These are phyloP conservation scores for Yarrowia alimentaria DNA, from an alignment of 805 yeast genomes.

Conservation along the genomic window DNA sequence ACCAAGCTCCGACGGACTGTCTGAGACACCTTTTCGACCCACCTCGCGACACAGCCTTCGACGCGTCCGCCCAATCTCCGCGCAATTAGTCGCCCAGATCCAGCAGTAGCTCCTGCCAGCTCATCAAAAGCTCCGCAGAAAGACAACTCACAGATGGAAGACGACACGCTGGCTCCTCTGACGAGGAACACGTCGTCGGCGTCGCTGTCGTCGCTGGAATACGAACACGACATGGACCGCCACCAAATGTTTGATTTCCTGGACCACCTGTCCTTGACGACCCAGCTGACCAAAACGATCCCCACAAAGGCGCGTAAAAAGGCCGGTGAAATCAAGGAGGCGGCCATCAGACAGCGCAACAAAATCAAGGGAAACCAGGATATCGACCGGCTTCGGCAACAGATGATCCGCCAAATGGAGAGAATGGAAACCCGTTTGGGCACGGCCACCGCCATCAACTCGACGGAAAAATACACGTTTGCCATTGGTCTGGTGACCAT, in stretches of 20 bases:
- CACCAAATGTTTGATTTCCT: conserved; percentile 21
- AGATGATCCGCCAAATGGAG: conserved; percentile 36
- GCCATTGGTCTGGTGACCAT: conserved; percentile 67
- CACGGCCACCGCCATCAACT: conserved; percentile 36
- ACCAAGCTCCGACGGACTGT: too few relatives aligned
- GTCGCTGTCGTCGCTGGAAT: conserved; percentile 26
- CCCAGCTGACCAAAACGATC: conserved; percentile 23
- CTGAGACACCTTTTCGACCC: too few relatives aligned
- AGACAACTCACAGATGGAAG: neutral
- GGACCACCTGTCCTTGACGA: conserved; percentile 19
- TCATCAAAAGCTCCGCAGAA: too few relatives aligned
- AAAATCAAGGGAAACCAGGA: conserved; percentile 35
- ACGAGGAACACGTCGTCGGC: conserved; percentile 18
- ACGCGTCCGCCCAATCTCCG: too few relatives aligned
- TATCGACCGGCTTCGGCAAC: conserved; percentile 37
- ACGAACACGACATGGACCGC: conserved; percentile 23
- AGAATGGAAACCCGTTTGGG: conserved; percentile 37
- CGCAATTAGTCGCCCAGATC: too few relatives aligned
- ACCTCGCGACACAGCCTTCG: too few relatives aligned
- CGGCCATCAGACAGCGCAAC: conserved; percentile 23
- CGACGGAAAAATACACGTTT: conserved; percentile 76
- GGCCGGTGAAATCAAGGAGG: conserved; percentile 26
- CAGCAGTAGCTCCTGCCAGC: neutral
- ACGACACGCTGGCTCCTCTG: conserved; percentile 20
- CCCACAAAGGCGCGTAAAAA: conserved; percentile 19